phyloP scores from a whole-genome alignment of 2,329 filamentous ascomycete species.

The Paraphaeosphaeria minitans region DNA sequence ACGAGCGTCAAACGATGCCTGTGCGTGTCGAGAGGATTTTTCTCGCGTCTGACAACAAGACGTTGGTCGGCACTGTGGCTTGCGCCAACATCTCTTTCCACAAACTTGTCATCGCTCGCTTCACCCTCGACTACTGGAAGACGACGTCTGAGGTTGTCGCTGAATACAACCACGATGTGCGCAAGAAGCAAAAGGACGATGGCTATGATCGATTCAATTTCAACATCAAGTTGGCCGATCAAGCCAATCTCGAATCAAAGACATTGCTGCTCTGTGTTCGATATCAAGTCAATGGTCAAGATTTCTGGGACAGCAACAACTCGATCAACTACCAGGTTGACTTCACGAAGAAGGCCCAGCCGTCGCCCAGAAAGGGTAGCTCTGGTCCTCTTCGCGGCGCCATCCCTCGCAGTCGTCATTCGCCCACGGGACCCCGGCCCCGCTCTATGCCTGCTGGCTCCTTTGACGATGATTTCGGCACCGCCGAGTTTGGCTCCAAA shows the following conservation, averaged over 20 bases:
- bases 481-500: constrained; percentile 57
- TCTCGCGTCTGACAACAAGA: constrained; percentile 86
- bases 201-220: constrained; percentile 91
- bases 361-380: constrained; percentile 53
- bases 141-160: constrained; percentile 92
- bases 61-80: constrained; percentile 78
- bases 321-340: constrained; percentile 90
- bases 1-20: constrained; percentile 66
- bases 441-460: constrained; percentile 54
- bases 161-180: constrained; percentile 83
- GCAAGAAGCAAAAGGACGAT: constrained; percentile 66
- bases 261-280: constrained; percentile 91
- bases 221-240: constrained; percentile 88
- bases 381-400: constrained; percentile 55
- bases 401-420: constrained; percentile 57
- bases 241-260: constrained; percentile 89
- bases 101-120: constrained; percentile 87
- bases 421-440: constrained; percentile 53
- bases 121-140: constrained; percentile 98
- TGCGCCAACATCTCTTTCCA: constrained; percentile 90
- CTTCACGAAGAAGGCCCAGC: constrained; percentile 79
- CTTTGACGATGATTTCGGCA: constrained; percentile 72
- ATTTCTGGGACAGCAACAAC: constrained; percentile 95
- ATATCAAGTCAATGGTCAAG: constrained; percentile 81
- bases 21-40: constrained; percentile 86